Conservation (phyloP, 2,329 filamentous ascomycete genomes). For the Cercospora sp. region DNA sequence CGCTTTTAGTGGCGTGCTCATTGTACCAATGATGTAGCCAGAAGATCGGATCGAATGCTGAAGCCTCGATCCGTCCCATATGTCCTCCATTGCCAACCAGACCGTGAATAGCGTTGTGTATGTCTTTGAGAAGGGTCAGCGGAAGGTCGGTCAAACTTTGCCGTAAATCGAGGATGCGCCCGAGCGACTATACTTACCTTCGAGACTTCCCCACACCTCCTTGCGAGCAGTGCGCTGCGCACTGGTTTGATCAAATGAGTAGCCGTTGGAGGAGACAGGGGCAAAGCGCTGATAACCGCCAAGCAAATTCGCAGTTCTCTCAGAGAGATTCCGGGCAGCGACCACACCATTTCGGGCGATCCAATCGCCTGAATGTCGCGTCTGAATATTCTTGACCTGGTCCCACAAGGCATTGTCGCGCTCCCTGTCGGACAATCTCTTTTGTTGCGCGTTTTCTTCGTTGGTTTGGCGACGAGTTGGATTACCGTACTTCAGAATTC, state of each 20-base stretch:
- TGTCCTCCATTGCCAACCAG: conserved; percentile 5
- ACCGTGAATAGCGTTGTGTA: not conserved
- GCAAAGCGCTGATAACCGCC: not conserved
- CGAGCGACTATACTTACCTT: not conserved
- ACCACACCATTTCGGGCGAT: not conserved
- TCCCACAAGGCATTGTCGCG: not conserved
- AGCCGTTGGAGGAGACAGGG: not conserved
- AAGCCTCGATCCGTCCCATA: conserved; percentile 1
- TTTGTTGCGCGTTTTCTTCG: not conserved
- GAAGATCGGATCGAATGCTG: not conserved
- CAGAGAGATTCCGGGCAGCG: not conserved
- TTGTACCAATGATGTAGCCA: not conserved
- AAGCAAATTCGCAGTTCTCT: not conserved
- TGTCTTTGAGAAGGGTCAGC: not conserved
- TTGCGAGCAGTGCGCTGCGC: conserved; percentile 1
- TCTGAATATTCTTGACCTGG: not conserved
- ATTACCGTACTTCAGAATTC: not conserved
- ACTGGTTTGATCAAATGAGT: not conserved
- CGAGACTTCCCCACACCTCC: not conserved
- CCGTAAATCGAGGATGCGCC: too few species aligned
- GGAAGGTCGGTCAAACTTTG: too few species aligned
- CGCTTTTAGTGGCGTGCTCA: not conserved
- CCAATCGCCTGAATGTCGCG: not conserved
- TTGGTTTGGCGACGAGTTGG: not conserved
- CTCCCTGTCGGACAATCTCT: not conserved